Base-by-base conservation (phyloP, 2,329 filamentous ascomycete species). In the Colletotrichum destructivum region DNA sequence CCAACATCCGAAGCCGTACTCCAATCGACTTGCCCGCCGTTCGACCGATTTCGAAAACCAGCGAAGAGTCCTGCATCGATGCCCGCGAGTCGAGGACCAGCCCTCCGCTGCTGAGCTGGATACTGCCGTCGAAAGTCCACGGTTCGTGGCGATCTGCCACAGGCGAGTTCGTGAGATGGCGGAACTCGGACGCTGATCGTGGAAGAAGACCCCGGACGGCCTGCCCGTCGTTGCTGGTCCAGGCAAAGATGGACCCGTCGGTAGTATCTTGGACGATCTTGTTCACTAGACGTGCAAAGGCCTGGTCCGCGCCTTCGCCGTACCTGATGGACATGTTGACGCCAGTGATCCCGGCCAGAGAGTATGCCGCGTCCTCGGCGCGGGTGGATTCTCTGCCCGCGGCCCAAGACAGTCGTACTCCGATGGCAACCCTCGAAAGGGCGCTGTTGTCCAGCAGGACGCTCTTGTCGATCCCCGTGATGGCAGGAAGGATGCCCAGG, bases 341-440 rank as follows among this genome's bases (percentile, higher is more conserved):
- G 26, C 71, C 66, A 38, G 79, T 76, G 15, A 79, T 52, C 15
- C 78, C 78, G 13, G 77, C 57, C 26, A 79, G 63, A 21, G 74
- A 76, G 49, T 79, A 79, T 1, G 76, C 77, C 8, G 71, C 54
- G 65, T 80, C 76, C 56, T 78, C 72, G 64, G 44, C 4, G 8
- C 74, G 66, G 2, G 69, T 76, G 4, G 74, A 77, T 56, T 70
- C 31, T 38, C 77, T 61, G 4, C 62, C 66, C 3, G 77, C 68
- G 47, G 75, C 76, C 78, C 77, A 79, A 15, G 74, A 77, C 77
- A 79, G 79, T 59, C 75, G 74, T 8, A 63, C 49, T 3, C 76
- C 75, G 23, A 78, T 66, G 9, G 68, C 74, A 72, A 42, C 68
- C 71, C 16, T 55, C 38, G 38, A 66, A 42, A 67, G 76, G 64